Conservation (phyloP, 1,139 yeast species). For the Hansenula lynferdii region DNA sequence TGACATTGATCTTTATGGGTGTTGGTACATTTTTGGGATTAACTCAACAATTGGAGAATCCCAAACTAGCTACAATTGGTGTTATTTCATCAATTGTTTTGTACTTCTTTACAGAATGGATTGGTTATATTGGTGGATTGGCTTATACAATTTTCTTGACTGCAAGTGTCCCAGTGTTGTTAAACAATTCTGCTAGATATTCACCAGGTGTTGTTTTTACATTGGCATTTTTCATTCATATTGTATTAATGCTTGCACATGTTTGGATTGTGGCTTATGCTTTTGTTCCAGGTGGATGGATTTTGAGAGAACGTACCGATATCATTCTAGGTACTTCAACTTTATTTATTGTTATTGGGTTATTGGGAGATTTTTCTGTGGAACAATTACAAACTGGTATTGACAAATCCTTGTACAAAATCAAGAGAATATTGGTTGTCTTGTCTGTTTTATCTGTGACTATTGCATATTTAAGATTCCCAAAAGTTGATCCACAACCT, state of each 20-base stretch:
- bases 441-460: conserved; percentile 24
- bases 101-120: conserved; percentile 62
- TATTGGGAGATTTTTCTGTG: conserved; percentile 8
- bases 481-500: conserved; percentile 57
- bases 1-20: conserved; percentile 56
- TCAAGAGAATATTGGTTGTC: conserved; percentile 13
- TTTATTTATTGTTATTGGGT: conserved; percentile 35
- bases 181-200: conserved; percentile 53
- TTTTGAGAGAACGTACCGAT: conserved; percentile 85
- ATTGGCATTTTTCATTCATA: conserved; percentile 49
- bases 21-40: conserved; percentile 50
- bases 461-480: conserved; percentile 55
- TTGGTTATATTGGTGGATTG: conserved; percentile 78
- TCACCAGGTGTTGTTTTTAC: conserved; percentile 56
- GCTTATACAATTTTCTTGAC: conserved; percentile 59
- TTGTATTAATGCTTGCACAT: conserved; percentile 66
- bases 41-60: conserved; percentile 18
- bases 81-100: conserved; percentile 32
- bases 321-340: conserved; percentile 56
- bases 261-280: conserved; percentile 99
- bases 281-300: conserved; percentile 91
- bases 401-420: conserved; percentile 9
- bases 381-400: conserved; percentile 7
- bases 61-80: conserved; percentile 15
- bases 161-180: conserved; percentile 58